Evolutionary conservation across 2,329 filamentous ascomycete genomes (phyloP).

Genomic region (Verticillium longisporum): DNA sequence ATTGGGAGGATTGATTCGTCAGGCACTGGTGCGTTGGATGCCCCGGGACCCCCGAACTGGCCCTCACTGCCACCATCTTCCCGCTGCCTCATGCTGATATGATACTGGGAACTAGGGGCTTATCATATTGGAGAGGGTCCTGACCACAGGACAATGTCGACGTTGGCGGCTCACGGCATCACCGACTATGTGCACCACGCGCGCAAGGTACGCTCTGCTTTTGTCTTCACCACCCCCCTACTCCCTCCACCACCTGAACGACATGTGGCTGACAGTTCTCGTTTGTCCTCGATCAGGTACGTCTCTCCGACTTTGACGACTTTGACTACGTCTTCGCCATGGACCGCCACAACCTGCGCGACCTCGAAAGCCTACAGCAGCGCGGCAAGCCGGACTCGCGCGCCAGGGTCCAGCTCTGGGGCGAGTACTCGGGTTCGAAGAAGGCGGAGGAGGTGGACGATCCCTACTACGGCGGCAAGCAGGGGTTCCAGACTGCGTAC

Average conservation of each 20-base stretch:
- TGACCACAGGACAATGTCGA: constrained; percentile 77
- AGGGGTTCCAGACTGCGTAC: constrained; percentile 81
- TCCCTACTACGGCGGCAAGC: constrained; percentile 83
- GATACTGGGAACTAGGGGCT: constrained; percentile 42
- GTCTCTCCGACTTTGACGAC: constrained; percentile 64
- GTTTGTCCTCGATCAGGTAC: constrained; percentile 30
- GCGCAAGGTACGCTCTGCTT: constrained; percentile 53
- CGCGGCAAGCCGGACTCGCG: constrained; percentile 50
- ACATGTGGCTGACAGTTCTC: not conserved
- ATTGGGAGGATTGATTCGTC: constrained; percentile 76
- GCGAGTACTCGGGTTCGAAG: constrained; percentile 63
- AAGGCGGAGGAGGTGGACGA: constrained; percentile 68
- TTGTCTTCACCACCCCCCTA: constrained; percentile 12
- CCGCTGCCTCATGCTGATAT: constrained; percentile 1
- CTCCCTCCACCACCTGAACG: not conserved
- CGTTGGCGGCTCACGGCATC: constrained; percentile 68
- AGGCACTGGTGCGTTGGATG: constrained; percentile 56
- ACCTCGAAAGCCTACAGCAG: constrained; percentile 57
- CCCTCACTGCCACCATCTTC: too few species aligned
- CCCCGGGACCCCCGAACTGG: not conserved
- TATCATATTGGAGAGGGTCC: constrained; percentile 76
- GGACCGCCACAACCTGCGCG: constrained; percentile 74
- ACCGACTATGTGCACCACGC: constrained; percentile 70
- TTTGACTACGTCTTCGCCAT: constrained; percentile 97
- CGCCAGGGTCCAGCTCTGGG: constrained; percentile 74